Evolutionary conservation across 768 basidiomycete genomes (phyloP).

Genomic region (Hericium coralloides): DNA sequence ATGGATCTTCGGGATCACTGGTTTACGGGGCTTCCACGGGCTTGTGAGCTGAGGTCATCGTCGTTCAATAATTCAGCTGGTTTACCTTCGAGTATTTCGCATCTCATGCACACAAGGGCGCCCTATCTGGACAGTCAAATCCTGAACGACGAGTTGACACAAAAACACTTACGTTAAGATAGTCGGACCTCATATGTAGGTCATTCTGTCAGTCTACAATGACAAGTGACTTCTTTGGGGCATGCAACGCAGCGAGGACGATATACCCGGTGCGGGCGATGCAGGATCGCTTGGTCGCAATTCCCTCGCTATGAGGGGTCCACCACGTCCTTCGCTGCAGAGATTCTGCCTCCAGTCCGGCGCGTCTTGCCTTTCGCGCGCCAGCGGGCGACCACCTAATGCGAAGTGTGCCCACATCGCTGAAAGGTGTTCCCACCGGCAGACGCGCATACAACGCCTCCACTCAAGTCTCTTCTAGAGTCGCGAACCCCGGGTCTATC

Average conservation of each 20-base stretch:
- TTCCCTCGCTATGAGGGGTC: background rate
- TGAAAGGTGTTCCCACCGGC: background rate
- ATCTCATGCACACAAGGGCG: background rate
- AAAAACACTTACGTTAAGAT: background rate
- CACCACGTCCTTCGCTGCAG: too few relatives aligned
- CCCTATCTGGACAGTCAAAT: background rate
- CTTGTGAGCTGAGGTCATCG: too few relatives aligned
- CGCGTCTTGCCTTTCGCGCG: too few relatives aligned
- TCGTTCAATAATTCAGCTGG: too few relatives aligned
- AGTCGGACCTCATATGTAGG: background rate
- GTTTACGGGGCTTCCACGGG: too few relatives aligned
- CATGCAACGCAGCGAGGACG: background rate
- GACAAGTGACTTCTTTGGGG: background rate
- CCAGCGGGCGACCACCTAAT: too few relatives aligned
- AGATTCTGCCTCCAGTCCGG: too few relatives aligned
- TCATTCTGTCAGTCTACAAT: background rate
- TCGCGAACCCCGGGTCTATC: conserved; percentile 49
- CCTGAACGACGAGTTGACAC: background rate
- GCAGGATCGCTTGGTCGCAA: background rate
- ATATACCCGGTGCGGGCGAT: background rate
- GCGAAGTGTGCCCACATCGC: background rate
- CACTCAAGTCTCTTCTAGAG: conserved; percentile 23
- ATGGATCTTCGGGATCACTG: too few relatives aligned
- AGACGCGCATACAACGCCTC: background rate
- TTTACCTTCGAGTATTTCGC: background rate